phyloP scores from a whole-genome alignment of 2,329 filamentous ascomycete genomes.

The Clarireedia paspali region DNA sequence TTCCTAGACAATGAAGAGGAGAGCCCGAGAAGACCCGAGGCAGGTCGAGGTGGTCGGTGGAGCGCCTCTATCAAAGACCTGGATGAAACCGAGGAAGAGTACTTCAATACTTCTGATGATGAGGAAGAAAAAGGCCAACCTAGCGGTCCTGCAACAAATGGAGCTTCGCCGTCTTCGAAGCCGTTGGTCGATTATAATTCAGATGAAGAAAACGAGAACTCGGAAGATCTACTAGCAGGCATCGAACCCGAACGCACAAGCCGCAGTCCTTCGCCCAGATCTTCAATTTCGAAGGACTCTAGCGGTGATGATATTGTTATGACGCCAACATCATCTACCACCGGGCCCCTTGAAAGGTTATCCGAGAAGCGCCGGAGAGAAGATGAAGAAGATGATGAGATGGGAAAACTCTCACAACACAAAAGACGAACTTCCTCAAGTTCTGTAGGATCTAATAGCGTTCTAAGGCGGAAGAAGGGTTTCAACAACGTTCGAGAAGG shows the following conservation, averaged over 20 bases:
- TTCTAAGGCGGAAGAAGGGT: conserved; percentile 38
- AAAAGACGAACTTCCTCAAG: conserved; percentile 52
- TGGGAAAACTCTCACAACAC: conserved; percentile 67
- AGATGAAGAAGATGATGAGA: conserved; percentile 86
- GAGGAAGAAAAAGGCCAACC: conserved; percentile 49
- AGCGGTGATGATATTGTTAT: conserved; percentile 15
- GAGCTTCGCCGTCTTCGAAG: conserved; percentile 53
- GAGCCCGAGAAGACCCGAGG: conserved; percentile 33
- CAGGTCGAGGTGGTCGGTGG: conserved; percentile 54
- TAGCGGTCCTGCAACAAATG: conserved; percentile 45
- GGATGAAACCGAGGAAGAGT: conserved; percentile 82
- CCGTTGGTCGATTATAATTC: conserved; percentile 88
- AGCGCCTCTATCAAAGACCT: conserved; percentile 61
- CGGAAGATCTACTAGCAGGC: conserved; percentile 37
- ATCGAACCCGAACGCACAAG: conserved; percentile 12
- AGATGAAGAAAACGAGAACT: conserved; percentile 74
- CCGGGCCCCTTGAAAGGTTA: conserved; percentile 62
- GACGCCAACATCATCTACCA: conserved; percentile 25
- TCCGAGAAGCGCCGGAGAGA: conserved; percentile 87
- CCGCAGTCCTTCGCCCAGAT: conserved; percentile 17
- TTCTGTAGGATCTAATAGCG: conserved; percentile 22
- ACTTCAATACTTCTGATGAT: conserved; percentile 86
- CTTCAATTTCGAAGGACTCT: conserved; percentile 15
- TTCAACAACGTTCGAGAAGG: conserved; percentile 35
- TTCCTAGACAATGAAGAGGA: conserved; percentile 65